phyloP scores from a whole-genome alignment of 805 yeast species.

The Kodamaea restingae region DNA sequence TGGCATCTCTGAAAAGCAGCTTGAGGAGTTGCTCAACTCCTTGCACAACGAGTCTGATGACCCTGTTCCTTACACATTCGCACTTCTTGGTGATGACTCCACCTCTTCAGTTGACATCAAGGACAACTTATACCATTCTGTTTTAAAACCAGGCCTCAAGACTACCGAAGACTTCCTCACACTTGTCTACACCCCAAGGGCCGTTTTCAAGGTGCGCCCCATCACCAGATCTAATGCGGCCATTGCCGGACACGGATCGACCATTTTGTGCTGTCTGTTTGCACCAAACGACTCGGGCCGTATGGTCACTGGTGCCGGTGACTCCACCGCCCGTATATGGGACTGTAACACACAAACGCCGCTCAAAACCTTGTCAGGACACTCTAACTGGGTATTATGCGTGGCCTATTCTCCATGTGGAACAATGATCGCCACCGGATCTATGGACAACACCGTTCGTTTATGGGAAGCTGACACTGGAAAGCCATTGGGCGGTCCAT shows the following conservation, averaged over 20 bases:
- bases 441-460: conserved; percentile 87
- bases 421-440: conserved; percentile 86
- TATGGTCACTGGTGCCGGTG: conserved; percentile 96
- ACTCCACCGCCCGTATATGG: conserved; percentile 94
- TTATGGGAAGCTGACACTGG: conserved; percentile 84
- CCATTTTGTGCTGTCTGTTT: conserved; percentile 87
- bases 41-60: conserved; percentile 68
- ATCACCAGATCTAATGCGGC: conserved; percentile 89
- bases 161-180: conserved; percentile 93
- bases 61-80: conserved; percentile 86
- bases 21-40: conserved; percentile 83
- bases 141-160: conserved; percentile 80
- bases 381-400: conserved; percentile 89
- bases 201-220: conserved; percentile 88
- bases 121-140: conserved; percentile 72
- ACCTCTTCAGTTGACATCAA: conserved; percentile 61
- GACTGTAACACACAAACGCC: conserved; percentile 95
- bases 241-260: conserved; percentile 92
- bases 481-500: conserved; percentile 63
- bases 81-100: conserved; percentile 42
- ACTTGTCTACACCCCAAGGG: conserved; percentile 87
- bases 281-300: conserved; percentile 84
- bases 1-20: conserved; percentile 73
- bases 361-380: conserved; percentile 73
- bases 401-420: conserved; percentile 93